Conservation (phyloP, 768 basidiomycete species). For the Albatrellus ellisii region DNA sequence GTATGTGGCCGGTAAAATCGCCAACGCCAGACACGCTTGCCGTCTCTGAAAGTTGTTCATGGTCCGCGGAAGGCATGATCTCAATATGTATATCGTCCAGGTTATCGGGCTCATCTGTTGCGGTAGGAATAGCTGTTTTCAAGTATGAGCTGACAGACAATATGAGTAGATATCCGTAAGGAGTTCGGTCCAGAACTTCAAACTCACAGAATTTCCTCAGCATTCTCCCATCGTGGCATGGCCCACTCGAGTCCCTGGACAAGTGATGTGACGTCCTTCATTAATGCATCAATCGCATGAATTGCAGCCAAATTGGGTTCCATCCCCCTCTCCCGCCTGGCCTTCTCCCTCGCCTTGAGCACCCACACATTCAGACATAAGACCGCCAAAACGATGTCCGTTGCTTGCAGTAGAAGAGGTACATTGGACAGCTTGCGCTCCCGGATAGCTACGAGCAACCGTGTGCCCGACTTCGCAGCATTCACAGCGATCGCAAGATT, state of each 20-base stretch:
- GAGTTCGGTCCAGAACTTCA: too few relatives aligned
- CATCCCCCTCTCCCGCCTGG: neutral
- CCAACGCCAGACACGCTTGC: too few relatives aligned
- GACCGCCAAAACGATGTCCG: conserved; percentile 9
- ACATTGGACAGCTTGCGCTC: conserved; percentile 10
- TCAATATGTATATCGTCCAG: neutral
- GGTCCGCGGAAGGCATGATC: neutral
- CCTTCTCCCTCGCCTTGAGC: conserved; percentile 7
- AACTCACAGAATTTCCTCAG: conserved; percentile 7
- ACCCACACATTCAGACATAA: conserved; percentile 12
- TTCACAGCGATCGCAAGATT: conserved; percentile 8
- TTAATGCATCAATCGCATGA: conserved; percentile 3
- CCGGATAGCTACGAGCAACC: conserved; percentile 8
- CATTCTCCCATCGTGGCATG: conserved; percentile 10
- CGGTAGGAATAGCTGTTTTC: conserved; percentile 7
- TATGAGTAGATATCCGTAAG: too few relatives aligned
- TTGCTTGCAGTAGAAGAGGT: conserved; percentile 6
- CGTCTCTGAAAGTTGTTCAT: neutral
- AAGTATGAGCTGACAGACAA: conserved; percentile 3
- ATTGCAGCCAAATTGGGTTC: neutral
- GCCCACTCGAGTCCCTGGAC: conserved; percentile 11
- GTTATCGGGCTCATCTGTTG: conserved; percentile 1
- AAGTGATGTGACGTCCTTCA: conserved; percentile 8
- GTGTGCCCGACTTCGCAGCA: conserved; percentile 6
- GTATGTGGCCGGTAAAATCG: too few relatives aligned